These are phyloP conservation scores for Ceriops decandra DNA, from an alignment of 345 rosid genomes.

Conservation along the genomic window DNA sequence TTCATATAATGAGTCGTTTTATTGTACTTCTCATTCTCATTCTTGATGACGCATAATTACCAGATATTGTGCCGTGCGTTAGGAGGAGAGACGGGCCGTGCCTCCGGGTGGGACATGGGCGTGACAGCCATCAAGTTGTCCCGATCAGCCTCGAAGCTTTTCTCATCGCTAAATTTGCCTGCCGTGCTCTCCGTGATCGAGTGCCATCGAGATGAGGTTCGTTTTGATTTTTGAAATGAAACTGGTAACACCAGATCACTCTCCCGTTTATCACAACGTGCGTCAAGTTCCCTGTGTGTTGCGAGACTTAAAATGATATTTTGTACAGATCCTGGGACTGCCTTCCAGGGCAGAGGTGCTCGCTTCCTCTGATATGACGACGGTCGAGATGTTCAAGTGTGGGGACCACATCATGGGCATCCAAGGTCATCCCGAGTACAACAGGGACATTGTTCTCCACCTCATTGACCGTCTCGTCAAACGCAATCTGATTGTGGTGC, in stretches of 20 bases:
- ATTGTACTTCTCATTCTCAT: neutral
- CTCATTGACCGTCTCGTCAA: conserved; percentile 45
- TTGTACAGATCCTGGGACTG: conserved; percentile 40
- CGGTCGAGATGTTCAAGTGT: conserved; percentile 54
- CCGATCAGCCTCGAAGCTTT: conserved; percentile 27
- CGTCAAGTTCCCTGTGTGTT: neutral
- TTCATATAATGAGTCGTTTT: too few relatives aligned
- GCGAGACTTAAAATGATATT: neutral
- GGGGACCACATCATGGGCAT: conserved; percentile 73
- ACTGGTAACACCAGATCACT: neutral
- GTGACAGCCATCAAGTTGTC: conserved; percentile 42
- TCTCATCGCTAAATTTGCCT: conserved; percentile 40
- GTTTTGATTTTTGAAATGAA: neutral
- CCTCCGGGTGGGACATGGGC: conserved; percentile 69
- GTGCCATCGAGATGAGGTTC: conserved; percentile 68
- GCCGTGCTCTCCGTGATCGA: conserved; percentile 41
- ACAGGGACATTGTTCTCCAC: conserved; percentile 51
- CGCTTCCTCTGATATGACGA: conserved; percentile 49
- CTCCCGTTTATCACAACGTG: neutral
- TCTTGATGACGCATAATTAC: neutral
- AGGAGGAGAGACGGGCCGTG: conserved; percentile 54
- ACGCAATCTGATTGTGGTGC: conserved; percentile 34
- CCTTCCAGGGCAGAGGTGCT: conserved; percentile 51
- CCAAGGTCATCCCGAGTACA: conserved; percentile 79
- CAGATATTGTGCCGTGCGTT: conserved; percentile 59